Conservation (phyloP, 148 eudicot species). For the Fagopyrum homotropicum region DNA sequence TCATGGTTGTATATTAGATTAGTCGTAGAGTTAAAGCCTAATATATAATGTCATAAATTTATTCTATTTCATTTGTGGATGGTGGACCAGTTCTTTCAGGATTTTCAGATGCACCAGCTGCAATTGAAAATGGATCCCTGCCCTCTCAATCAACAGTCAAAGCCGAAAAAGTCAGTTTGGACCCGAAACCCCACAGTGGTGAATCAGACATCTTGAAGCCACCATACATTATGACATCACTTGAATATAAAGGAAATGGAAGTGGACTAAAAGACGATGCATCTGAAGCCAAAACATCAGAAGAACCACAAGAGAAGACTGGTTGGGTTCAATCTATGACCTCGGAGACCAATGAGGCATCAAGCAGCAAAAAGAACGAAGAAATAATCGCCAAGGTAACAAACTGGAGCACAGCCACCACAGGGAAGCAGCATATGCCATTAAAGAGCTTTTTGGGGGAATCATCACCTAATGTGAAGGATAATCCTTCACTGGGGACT, state of each 20-base stretch:
- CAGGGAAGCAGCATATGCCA: conserved; percentile 26
- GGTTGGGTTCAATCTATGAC: not conserved
- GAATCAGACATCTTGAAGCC: not conserved
- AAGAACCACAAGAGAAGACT: conserved; percentile 18
- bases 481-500: conserved; percentile 17
- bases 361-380: conserved; percentile 46
- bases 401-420: conserved; percentile 40
- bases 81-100: conserved; percentile 24
- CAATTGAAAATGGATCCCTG: conserved; percentile 18
- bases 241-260: not conserved
- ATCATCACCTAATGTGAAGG: conserved; percentile 27
- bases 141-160: conserved; percentile 14
- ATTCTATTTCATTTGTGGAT: not conserved
- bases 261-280: conserved; percentile 16
- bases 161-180: conserved; percentile 11
- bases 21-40: not conserved
- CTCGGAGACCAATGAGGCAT: conserved; percentile 27
- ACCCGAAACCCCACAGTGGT: conserved; percentile 1
- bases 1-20: not conserved
- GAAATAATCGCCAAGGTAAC: conserved; percentile 62
- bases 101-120: conserved; percentile 21
- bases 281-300: conserved; percentile 29
- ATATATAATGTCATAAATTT: not conserved
- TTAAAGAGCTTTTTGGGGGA: conserved; percentile 61
- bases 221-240: not conserved